phyloP scores from a whole-genome alignment of 176 grass and related monocot species.

The Puya raimondii region DNA sequence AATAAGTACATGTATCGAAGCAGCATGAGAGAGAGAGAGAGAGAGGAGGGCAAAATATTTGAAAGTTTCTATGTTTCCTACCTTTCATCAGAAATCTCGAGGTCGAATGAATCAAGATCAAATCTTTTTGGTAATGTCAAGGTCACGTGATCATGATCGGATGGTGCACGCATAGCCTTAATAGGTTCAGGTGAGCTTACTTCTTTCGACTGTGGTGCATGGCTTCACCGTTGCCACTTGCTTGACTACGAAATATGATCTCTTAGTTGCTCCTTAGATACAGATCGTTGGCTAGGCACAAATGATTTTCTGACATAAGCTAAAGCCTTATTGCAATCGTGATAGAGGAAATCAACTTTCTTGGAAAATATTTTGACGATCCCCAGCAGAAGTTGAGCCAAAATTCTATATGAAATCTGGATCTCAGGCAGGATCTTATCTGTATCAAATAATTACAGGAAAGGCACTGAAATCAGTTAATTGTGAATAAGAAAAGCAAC shows the following conservation, averaged over 20 bases:
- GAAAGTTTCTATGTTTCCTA: slow-evolving; percentile 20
- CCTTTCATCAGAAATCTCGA: slow-evolving; percentile 56
- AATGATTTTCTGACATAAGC: slow-evolving; percentile 20
- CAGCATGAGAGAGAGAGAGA: not conserved
- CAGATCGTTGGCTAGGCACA: not conserved
- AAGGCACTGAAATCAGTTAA: slow-evolving; percentile 1
- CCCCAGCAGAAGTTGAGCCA: slow-evolving; percentile 65
- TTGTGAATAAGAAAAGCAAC: slow-evolving; percentile 3
- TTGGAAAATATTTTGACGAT: slow-evolving; percentile 77
- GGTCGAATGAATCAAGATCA: slow-evolving; percentile 85
- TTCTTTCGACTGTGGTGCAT: slow-evolving; percentile 11
- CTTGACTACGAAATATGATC: slow-evolving; percentile 1
- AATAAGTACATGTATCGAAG: not conserved
- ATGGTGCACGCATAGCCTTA: slow-evolving; percentile 23
- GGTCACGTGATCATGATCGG: slow-evolving; percentile 29
- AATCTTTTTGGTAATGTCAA: slow-evolving; percentile 65
- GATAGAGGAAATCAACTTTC: slow-evolving; percentile 57
- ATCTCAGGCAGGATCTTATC: slow-evolving; percentile 46
- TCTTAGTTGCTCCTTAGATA: slow-evolving; percentile 18
- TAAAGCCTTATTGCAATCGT: slow-evolving; percentile 38
- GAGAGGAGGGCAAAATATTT: no score
- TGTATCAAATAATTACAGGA: slow-evolving; percentile 23
- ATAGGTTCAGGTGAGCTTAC: slow-evolving; percentile 17
- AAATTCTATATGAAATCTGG: slow-evolving; percentile 29
- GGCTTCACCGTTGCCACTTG: slow-evolving; percentile 5